A percentile compares a stretch with the other conserved stretches of the same genome.
Evolutionary conservation across 768 basidiomycete species (phyloP).

Genomic region (Hypholoma fasciculare): DNA sequence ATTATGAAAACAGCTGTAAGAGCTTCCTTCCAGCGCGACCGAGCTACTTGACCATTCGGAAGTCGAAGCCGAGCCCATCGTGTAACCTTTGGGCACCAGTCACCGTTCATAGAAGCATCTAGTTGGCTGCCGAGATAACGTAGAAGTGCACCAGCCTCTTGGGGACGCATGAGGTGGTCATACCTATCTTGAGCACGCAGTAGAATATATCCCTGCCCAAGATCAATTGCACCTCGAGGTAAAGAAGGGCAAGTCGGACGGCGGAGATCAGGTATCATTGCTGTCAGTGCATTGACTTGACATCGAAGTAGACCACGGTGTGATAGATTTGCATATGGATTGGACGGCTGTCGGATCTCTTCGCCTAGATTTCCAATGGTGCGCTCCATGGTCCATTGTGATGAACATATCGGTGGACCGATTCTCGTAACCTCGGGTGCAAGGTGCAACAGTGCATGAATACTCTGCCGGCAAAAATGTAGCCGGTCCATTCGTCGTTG

Average conservation of each 20-base stretch:
- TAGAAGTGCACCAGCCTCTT: conserved; percentile 1
- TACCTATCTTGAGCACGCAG: conserved; percentile 17
- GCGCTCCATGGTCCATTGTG: conserved; percentile 31
- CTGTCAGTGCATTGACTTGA: conserved; percentile 20
- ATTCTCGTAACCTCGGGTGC: conserved; percentile 21
- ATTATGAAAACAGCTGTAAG: background rate
- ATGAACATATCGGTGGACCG: conserved; percentile 17
- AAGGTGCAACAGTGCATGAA: conserved; percentile 30
- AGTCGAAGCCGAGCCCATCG: conserved; percentile 32
- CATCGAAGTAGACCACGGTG: conserved; percentile 16
- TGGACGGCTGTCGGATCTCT: conserved; percentile 27
- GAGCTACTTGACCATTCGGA: conserved; percentile 36
- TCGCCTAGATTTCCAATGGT: conserved; percentile 24
- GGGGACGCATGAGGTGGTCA: background rate
- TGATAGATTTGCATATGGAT: conserved; percentile 27
- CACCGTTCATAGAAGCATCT: background rate
- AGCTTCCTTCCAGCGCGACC: conserved; percentile 32
- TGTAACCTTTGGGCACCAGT: background rate
- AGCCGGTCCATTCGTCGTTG: conserved; percentile 24
- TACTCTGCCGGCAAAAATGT: conserved; percentile 32
- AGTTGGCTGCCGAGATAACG: background rate
- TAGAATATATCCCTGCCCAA: conserved; percentile 15
- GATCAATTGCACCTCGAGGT: conserved; percentile 12
- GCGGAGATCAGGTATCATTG: conserved; percentile 11
- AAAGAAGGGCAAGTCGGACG: background rate